phyloP scores from a whole-genome alignment of 805 yeast species.

The Ogataea methylovora region DNA sequence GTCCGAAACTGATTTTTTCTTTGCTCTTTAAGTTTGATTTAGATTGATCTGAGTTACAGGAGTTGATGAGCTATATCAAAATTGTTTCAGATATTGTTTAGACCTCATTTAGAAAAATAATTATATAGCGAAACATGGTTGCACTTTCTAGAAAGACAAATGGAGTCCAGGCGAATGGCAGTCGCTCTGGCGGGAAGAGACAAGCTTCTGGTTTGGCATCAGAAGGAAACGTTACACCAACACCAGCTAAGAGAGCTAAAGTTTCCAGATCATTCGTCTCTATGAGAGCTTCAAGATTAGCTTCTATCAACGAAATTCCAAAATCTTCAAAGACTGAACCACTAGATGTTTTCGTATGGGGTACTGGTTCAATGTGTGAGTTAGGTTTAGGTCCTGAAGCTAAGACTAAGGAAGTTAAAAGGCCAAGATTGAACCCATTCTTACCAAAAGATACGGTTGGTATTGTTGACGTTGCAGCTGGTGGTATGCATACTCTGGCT shows the following conservation, averaged over 20 bases:
- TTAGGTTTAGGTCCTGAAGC: constrained; percentile 96
- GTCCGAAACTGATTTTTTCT: too few relatives aligned
- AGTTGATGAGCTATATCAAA: too few relatives aligned
- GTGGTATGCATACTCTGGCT: constrained; percentile 93
- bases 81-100: too few relatives aligned
- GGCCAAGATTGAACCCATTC: constrained; percentile 87
- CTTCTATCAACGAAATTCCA: constrained; percentile 36
- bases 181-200: constrained; percentile 7
- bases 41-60: too few relatives aligned
- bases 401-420: constrained; percentile 84
- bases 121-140: constrained; percentile 27
- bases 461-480: constrained; percentile 83
- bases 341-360: constrained; percentile 86
- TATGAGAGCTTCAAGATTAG: constrained; percentile 42
- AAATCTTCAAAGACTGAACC: constrained; percentile 30
- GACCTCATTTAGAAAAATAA: background rate
- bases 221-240: constrained; percentile 12
- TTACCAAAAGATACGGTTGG: constrained; percentile 55
- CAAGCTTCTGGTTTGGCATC: constrained; percentile 9
- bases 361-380: constrained; percentile 96
- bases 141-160: constrained; percentile 28
- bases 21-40: too few relatives aligned
- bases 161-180: background rate
- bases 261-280: constrained; percentile 32
- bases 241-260: constrained; percentile 26